Evolutionary conservation across 2,329 filamentous ascomycete species (phyloP), one percentile per base, ranked within the genome.

Genomic region (Aaosphaeria arxii): DNA sequence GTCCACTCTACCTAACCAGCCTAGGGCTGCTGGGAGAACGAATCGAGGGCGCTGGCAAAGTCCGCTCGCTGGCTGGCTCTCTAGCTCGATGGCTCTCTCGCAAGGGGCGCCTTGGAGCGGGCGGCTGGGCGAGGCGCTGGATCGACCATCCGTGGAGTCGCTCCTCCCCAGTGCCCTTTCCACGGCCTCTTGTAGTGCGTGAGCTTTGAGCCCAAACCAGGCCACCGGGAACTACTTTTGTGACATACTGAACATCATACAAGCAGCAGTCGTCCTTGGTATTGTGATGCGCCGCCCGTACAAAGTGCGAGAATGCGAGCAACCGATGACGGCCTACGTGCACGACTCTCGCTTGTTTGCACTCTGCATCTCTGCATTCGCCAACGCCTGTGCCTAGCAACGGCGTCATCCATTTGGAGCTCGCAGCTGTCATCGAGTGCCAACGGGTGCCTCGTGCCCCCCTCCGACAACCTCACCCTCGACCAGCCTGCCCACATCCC

Each of bases 391-490:
- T 30, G 11, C 38, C 11, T 39, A 49, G 43, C 45, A 50, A 46
- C 50, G 47, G 48, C 47, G 17, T 24, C 17, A 24, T 24, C 17
- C 46, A 36, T 36, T 31, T 35, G 44, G 42, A 31, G 46, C 39
- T 51, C 49, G 53, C 54, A 57, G 54, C 64, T 65, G 61, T 64
- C 61, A 63, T 50, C 48, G 42, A 43, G 17, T 47, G 52, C 54
- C 59, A 58, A 56, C 59, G 55, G 53, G 53, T 54, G 63, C 61
- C 58, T 57, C 57, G 56, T 64, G 61, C 61, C 46, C 46, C 30
- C n/a, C 33, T 9, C 17, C 17, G 17, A 24, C 17, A 24, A 24
- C 17, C 28, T 38, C 7, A 29, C 30, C 40, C 31, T 11, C 38
- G 35, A 30, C 36, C 17, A 24, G 17, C 17, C 17, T 24, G 17